Base-by-base conservation (phyloP, 306 rosid species). In the Psophocarpus tetragonolobus region DNA sequence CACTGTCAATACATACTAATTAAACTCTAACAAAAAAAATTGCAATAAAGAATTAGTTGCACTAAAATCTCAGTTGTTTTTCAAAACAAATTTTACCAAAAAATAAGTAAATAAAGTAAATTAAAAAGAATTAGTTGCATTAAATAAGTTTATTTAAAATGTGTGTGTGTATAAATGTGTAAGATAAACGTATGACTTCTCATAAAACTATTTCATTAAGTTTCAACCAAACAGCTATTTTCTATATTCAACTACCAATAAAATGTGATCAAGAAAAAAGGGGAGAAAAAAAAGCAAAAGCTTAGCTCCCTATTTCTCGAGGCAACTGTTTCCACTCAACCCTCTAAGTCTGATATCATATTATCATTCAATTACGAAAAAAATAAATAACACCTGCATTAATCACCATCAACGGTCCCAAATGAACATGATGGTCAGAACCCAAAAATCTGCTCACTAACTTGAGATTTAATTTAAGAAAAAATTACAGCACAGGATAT, bases 401-500 rank as follows among this genome's bases (percentile, higher is more conserved):
- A 39, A 78, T 70, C 68, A 74, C 77, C 77, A 87, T 51, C 53
- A 27, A 48, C 32, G n/a, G 29, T 72, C 79, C 50, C 62, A 53
- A 81, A 85, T 33, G 56, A 79, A 80, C 76, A 75, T 13, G 71
- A 68, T 32, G 62, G 77, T 82, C 85, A 47, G 54, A 53, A 79
- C 71, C 42, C 66, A 82, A 84, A 81, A 84, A 86, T 76, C 84
- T 78, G 56, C 80, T 62, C 87, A 80, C 89, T 84, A 84, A 33
- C 74, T 85, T 76, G 79, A 82, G 81, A 73, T 78, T 66, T 66
- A 66, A 74, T 62, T 26, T 36, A 64, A 61, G 60, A 61, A 65
- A 82, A 75, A 84, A 84, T 73, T 83, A 86, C 91, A 88, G 75
- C 88, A 86, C 87, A 80, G 62, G 84, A 86, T 84, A 87, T 84